These are phyloP conservation scores for Orbilia quercus DNA, from an alignment of 2,329 filamentous ascomycete genomes.

Conservation along the genomic window DNA sequence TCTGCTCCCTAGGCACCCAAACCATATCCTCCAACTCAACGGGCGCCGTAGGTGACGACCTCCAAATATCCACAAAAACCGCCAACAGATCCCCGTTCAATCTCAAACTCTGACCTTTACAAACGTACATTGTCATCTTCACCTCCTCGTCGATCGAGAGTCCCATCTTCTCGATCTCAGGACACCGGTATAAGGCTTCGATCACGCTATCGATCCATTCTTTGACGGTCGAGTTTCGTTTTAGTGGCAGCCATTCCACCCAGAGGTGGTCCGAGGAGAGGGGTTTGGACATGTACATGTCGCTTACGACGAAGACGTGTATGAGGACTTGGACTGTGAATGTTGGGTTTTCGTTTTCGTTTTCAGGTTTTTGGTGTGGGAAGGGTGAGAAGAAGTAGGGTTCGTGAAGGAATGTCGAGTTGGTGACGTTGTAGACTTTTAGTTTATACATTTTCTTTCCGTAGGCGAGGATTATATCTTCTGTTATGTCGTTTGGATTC, in stretches of 20 bases:
- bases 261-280: not conserved
- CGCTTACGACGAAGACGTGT: not conserved
- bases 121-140: not conserved
- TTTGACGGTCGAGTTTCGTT: slow-evolving; percentile 1
- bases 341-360: not conserved
- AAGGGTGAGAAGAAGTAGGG: not conserved
- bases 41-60: not conserved
- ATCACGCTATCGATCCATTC: not conserved
- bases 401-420: slow-evolving; percentile 10
- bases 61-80: not conserved
- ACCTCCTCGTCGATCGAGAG: not conserved
- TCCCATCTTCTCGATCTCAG: not conserved
- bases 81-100: not conserved
- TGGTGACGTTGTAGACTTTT: not conserved
- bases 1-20: not conserved
- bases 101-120: not conserved
- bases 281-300: not conserved
- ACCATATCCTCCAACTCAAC: slow-evolving; percentile 9
- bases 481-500: not conserved
- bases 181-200: not conserved
- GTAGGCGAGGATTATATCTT: not conserved
- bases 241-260: not conserved
- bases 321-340: not conserved
- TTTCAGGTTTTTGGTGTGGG: not conserved
- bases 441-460: not conserved